phyloP scores from a whole-genome alignment of 768 basidiomycete genomes.

The Lentinula sp. region DNA sequence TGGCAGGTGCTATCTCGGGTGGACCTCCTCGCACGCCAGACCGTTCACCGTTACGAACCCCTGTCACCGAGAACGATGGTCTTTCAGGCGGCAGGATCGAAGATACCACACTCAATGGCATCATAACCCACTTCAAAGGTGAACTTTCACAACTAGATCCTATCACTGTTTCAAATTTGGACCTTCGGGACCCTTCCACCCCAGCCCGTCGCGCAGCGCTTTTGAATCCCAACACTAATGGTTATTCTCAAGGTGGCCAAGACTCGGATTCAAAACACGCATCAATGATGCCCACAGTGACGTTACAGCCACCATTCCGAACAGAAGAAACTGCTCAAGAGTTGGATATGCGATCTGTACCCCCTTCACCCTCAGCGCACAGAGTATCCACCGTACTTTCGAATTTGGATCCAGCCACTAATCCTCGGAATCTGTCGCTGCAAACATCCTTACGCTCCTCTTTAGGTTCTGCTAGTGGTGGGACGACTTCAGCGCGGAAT shows the following conservation, averaged over 20 bases:
- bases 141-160: slow-evolving; percentile 63
- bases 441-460: slow-evolving; percentile 22
- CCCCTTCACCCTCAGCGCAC: not conserved
- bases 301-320: slow-evolving; percentile 21
- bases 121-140: slow-evolving; percentile 70
- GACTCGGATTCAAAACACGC: slow-evolving; percentile 9
- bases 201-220: slow-evolving; percentile 39
- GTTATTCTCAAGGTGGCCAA: slow-evolving; percentile 12
- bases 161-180: slow-evolving; percentile 42
- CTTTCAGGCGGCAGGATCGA: slow-evolving; percentile 12
- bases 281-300: slow-evolving; percentile 16
- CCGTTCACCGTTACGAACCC: not conserved
- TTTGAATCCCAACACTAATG: slow-evolving; percentile 30
- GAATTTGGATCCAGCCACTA: slow-evolving; percentile 28
- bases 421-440: slow-evolving; percentile 47
- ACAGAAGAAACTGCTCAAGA: slow-evolving; percentile 15
- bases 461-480: slow-evolving; percentile 23
- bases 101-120: slow-evolving; percentile 46
- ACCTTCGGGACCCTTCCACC: slow-evolving; percentile 61
- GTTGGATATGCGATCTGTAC: slow-evolving; percentile 13
- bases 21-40: slow-evolving; percentile 1
- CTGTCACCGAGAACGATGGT: not conserved
- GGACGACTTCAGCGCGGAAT: slow-evolving; percentile 18
- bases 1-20: slow-evolving; percentile 29
- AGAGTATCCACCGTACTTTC: slow-evolving; percentile 2